phyloP scores from a whole-genome alignment of 2,329 filamentous ascomycete genomes.

The Arthroderma sp. region DNA sequence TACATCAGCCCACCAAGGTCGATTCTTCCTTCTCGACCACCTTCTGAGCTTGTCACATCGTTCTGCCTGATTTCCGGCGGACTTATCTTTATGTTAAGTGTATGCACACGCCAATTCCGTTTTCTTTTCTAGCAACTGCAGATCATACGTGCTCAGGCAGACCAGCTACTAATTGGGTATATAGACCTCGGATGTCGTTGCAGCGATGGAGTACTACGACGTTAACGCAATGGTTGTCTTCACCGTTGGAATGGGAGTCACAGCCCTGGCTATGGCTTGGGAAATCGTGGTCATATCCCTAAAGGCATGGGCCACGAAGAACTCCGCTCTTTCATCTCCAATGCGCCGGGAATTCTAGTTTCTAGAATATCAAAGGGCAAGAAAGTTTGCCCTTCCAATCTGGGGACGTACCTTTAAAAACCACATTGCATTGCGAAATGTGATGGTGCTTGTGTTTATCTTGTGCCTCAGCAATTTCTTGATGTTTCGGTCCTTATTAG shows the following conservation, averaged over 20 bases:
- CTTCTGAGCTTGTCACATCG: conserved; percentile 73
- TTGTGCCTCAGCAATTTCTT: neutral
- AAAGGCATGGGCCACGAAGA: conserved; percentile 69
- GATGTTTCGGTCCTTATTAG: neutral
- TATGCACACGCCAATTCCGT: conserved; percentile 42
- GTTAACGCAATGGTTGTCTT: conserved; percentile 90
- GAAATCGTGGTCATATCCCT: conserved; percentile 63
- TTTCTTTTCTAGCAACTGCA: neutral
- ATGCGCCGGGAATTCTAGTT: neutral
- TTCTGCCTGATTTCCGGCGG: conserved; percentile 84
- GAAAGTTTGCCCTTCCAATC: neutral
- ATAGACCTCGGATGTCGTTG: conserved; percentile 62
- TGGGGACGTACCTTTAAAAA: neutral
- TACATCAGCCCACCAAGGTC: conserved; percentile 74
- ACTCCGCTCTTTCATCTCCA: conserved; percentile 18
- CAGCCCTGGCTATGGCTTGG: conserved; percentile 77
- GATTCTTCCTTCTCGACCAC: conserved; percentile 68
- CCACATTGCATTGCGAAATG: neutral
- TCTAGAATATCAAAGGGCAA: neutral
- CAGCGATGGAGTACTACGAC: conserved; percentile 61
- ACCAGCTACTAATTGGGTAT: neutral
- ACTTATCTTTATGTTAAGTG: conserved; percentile 83
- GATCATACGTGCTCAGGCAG: neutral
- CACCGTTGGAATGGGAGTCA: conserved; percentile 73
- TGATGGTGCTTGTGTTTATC: neutral